phyloP scores from a whole-genome alignment of 352 stramenopile genomes.

The Pythium vanterpoolii region DNA sequence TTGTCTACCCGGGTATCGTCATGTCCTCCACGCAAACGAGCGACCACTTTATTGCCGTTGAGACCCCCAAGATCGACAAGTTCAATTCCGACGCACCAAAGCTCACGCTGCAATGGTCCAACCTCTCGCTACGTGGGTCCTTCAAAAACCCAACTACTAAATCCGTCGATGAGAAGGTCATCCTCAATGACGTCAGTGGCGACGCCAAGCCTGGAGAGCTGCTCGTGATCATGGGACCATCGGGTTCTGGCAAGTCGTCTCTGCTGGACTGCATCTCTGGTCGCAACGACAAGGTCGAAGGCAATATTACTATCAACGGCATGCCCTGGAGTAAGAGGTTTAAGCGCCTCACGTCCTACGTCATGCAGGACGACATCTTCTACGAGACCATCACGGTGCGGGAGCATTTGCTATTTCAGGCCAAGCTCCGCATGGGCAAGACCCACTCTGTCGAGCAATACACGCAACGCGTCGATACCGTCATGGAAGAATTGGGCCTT shows the following conservation, averaged over 20 bases:
- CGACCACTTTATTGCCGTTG: conserved; percentile 7
- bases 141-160: conserved; percentile 36
- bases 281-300: conserved; percentile 29
- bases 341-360: conserved; percentile 43
- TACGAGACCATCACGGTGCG: conserved; percentile 82
- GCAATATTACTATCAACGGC: conserved; percentile 33
- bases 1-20: neutral
- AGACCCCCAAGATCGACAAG: conserved; percentile 2
- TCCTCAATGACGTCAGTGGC: conserved; percentile 48
- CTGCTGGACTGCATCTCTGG: conserved; percentile 52
- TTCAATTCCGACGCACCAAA: neutral
- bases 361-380: conserved; percentile 92
- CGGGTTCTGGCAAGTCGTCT: conserved; percentile 49
- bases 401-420: conserved; percentile 87
- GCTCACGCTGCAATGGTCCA: conserved; percentile 31
- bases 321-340: conserved; percentile 29
- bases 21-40: neutral
- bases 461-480: conserved; percentile 34
- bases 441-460: conserved; percentile 24
- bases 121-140: conserved; percentile 29
- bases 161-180: conserved; percentile 27
- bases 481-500: conserved; percentile 42
- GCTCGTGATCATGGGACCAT: conserved; percentile 61
- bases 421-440: conserved; percentile 70
- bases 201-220: conserved; percentile 33